A percentile compares a stretch with the other conserved stretches of the same genome.
phyloP scores from a whole-genome alignment of 2,329 filamentous ascomycete genomes.

The Cladobotryum protrusum region DNA sequence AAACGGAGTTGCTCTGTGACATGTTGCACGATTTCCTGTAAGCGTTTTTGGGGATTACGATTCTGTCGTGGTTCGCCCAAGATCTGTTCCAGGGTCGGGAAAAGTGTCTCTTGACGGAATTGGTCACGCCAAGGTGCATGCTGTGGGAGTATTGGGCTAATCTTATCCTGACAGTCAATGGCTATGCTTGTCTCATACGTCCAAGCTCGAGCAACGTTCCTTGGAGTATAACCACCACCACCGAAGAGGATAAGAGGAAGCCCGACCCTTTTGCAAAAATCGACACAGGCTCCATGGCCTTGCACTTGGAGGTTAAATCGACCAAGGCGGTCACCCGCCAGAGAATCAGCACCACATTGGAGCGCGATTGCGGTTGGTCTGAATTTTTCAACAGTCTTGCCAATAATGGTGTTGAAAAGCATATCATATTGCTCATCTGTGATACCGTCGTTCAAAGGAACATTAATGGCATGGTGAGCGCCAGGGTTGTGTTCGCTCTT shows the following conservation, averaged over 20 bases:
- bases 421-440: conserved; percentile 82
- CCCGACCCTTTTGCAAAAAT: conserved; percentile 74
- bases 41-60: conserved; percentile 68
- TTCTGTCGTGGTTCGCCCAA: conserved; percentile 66
- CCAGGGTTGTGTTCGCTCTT: conserved; percentile 78
- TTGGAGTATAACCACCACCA: conserved; percentile 91
- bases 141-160: conserved; percentile 66
- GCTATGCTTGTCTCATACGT: conserved; percentile 93
- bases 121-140: conserved; percentile 83
- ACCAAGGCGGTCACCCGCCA: conserved; percentile 87
- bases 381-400: conserved; percentile 72
- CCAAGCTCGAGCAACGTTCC: conserved; percentile 95
- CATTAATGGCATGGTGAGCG: conserved; percentile 83
- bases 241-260: conserved; percentile 86
- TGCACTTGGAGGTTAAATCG: conserved; percentile 96
- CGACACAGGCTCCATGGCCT: conserved; percentile 86
- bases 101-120: conserved; percentile 81
- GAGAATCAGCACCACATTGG: conserved; percentile 90
- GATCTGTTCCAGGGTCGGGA: conserved; percentile 74
- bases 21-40: conserved; percentile 69
- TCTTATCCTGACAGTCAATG: conserved; percentile 64
- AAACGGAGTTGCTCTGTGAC: conserved; percentile 83
- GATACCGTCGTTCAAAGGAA: conserved; percentile 85
- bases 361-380: conserved; percentile 87
- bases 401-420: conserved; percentile 78